phyloP scores from a whole-genome alignment of 306 rosid species.

The Castanospermum australe region DNA sequence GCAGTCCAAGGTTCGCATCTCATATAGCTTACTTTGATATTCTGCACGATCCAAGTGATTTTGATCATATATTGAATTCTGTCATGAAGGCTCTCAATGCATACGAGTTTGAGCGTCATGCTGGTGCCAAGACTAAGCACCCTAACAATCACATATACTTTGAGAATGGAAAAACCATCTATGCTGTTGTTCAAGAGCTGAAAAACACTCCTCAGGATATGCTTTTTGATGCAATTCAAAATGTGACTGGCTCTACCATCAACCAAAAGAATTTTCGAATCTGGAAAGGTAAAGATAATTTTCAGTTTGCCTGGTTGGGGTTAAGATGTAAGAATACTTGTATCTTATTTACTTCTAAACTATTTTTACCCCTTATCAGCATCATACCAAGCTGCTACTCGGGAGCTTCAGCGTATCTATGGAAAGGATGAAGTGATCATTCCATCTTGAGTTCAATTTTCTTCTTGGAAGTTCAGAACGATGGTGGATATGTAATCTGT shows the following conservation, averaged over 20 bases:
- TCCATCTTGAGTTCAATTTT: conserved; percentile 54
- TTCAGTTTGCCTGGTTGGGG: conserved; percentile 5
- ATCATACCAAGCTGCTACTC: conserved; percentile 91
- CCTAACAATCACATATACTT: conserved; percentile 95
- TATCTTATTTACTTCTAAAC: background rate
- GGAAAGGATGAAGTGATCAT: conserved; percentile 73
- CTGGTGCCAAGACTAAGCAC: conserved; percentile 95
- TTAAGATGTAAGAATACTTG: background rate
- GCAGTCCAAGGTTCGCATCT: conserved; percentile 65
- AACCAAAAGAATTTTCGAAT: conserved; percentile 77
- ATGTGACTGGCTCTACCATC: conserved; percentile 74
- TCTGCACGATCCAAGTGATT: conserved; percentile 18
- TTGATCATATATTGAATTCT: conserved; percentile 38
- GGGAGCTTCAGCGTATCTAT: conserved; percentile 95
- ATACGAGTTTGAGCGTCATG: conserved; percentile 94
- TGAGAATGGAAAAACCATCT: conserved; percentile 90
- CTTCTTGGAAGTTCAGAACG: conserved; percentile 24
- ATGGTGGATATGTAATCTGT: conserved; percentile 45
- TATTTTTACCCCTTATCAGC: conserved; percentile 44
- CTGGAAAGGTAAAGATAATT: conserved; percentile 73
- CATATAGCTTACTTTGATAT: conserved; percentile 14
- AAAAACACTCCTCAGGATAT: conserved; percentile 85
- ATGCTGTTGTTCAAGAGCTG: conserved; percentile 93
- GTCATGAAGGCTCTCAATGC: conserved; percentile 84
- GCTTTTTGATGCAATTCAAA: conserved; percentile 85